Evolutionary conservation across 257 asterid species (phyloP).

Genomic region (Nicotiana knightiana): DNA sequence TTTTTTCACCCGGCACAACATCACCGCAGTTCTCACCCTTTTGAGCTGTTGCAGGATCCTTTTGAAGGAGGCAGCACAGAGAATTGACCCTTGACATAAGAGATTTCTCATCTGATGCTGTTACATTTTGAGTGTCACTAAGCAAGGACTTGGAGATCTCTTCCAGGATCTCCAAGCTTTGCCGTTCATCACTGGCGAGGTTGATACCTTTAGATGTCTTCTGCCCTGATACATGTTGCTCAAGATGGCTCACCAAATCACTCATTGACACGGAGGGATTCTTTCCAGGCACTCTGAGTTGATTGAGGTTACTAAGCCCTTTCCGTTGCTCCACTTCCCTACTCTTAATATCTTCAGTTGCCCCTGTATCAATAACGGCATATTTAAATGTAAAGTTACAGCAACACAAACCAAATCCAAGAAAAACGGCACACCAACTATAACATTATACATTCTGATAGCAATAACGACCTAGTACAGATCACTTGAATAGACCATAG

Average conservation of each 20-base stretch:
- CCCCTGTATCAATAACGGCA: slow-evolving; percentile 38
- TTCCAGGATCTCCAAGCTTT: slow-evolving; percentile 61
- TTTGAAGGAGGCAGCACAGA: slow-evolving; percentile 92
- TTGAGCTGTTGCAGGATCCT: slow-evolving; percentile 43
- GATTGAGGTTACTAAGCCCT: slow-evolving; percentile 67
- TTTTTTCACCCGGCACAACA: slow-evolving; percentile 22
- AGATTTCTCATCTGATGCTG: slow-evolving; percentile 65
- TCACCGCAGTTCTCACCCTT: slow-evolving; percentile 25
- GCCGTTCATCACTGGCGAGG: slow-evolving; percentile 69
- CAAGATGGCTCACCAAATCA: slow-evolving; percentile 81
- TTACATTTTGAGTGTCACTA: slow-evolving; percentile 47
- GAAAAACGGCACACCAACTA: background rate
- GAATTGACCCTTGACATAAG: slow-evolving; percentile 89
- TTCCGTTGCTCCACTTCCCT: slow-evolving; percentile 49
- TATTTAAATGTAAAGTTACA: background rate
- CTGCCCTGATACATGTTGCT: slow-evolving; percentile 67
- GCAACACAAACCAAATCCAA: background rate
- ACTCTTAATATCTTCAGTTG: slow-evolving; percentile 41
- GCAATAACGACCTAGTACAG: background rate
- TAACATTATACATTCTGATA: background rate
- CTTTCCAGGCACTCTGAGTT: slow-evolving; percentile 68
- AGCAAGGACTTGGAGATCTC: slow-evolving; percentile 64
- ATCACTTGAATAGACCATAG: background rate
- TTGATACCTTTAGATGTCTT: slow-evolving; percentile 37
- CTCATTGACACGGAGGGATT: slow-evolving; percentile 80